phyloP scores from a whole-genome alignment of 2,329 filamentous ascomycete genomes.

The Curvularia sp. region DNA sequence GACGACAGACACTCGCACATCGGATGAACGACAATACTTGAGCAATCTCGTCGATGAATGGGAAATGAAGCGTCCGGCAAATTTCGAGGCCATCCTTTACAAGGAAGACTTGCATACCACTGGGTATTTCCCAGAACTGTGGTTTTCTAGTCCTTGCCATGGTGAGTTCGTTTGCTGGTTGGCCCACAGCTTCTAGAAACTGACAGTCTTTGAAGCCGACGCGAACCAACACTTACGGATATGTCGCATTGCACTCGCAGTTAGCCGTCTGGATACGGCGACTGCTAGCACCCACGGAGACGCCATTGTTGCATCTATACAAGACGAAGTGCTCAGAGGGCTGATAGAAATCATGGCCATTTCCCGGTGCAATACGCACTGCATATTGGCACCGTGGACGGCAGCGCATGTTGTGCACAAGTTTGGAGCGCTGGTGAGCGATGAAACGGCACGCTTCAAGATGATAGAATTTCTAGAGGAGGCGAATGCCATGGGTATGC shows the following conservation, averaged over 20 bases:
- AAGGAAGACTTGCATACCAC: constrained; percentile 5
- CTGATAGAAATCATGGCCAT: constrained; percentile 29
- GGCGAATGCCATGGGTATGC: constrained; percentile 24
- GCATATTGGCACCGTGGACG: constrained; percentile 17
- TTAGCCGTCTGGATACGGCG: constrained; percentile 8
- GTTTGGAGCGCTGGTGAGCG: constrained; percentile 18
- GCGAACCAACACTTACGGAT: constrained; percentile 30
- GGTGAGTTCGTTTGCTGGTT: constrained; percentile 16
- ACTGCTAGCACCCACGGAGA: not conserved
- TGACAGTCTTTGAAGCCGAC: constrained; percentile 18
- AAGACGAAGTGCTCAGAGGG: constrained; percentile 12
- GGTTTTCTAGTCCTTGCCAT: constrained; percentile 24
- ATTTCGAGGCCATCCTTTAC: constrained; percentile 27
- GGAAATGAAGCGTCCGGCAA: constrained; percentile 23
- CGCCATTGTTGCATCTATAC: not conserved
- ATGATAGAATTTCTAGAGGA: constrained; percentile 32
- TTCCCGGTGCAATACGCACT: constrained; percentile 25
- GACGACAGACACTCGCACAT: constrained; percentile 4
- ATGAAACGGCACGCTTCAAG: constrained; percentile 18
- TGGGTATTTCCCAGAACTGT: constrained; percentile 25
- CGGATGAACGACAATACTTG: constrained; percentile 21
- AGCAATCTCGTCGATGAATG: constrained; percentile 27
- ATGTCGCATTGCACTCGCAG: constrained; percentile 23
- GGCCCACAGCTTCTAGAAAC: not conserved
- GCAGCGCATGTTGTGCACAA: constrained; percentile 25